Percentiles rank a stretch among this genome's conserved stretches.
phyloP scores from a whole-genome alignment of 768 basidiomycete species.

The Phanerodontia chrysosporium region DNA sequence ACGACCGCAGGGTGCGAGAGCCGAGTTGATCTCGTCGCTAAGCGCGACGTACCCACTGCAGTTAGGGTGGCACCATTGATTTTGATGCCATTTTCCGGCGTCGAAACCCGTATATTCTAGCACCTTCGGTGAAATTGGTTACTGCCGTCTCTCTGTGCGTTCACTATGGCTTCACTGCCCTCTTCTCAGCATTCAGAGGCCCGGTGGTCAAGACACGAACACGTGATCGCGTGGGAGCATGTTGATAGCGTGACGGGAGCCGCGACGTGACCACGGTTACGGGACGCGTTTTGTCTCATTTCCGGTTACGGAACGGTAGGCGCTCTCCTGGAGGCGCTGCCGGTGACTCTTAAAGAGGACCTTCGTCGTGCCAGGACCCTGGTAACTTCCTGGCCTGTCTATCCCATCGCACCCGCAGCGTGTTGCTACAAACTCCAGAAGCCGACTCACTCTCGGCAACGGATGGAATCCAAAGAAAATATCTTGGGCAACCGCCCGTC shows the following conservation, averaged over 20 bases:
- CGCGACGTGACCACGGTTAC: neutral
- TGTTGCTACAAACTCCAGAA: neutral
- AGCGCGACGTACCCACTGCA: too few species aligned
- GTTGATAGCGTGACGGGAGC: neutral
- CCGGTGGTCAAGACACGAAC: too few species aligned
- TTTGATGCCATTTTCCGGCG: neutral
- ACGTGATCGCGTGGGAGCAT: neutral
- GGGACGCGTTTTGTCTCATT: neutral
- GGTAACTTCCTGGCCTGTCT: neutral
- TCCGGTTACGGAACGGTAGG: neutral
- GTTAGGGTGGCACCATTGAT: too few species aligned
- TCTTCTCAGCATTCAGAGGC: too few species aligned
- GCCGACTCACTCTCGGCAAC: neutral
- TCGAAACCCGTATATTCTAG: neutral
- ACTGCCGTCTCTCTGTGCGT: too few species aligned
- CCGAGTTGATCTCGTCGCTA: too few species aligned
- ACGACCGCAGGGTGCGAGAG: too few species aligned
- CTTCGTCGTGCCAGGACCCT: neutral
- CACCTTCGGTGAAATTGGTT: too few species aligned
- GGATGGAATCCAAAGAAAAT: constrained; percentile 8
- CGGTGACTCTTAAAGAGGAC: neutral
- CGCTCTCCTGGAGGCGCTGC: neutral
- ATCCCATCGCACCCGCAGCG: neutral
- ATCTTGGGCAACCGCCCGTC: neutral
- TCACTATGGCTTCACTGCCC: too few species aligned